Percentiles rank a stretch among this genome's conserved stretches.
These are phyloP conservation scores for Aegilops longissima DNA, from an alignment of 176 grass and related monocot genomes.

Conservation along the genomic window DNA sequence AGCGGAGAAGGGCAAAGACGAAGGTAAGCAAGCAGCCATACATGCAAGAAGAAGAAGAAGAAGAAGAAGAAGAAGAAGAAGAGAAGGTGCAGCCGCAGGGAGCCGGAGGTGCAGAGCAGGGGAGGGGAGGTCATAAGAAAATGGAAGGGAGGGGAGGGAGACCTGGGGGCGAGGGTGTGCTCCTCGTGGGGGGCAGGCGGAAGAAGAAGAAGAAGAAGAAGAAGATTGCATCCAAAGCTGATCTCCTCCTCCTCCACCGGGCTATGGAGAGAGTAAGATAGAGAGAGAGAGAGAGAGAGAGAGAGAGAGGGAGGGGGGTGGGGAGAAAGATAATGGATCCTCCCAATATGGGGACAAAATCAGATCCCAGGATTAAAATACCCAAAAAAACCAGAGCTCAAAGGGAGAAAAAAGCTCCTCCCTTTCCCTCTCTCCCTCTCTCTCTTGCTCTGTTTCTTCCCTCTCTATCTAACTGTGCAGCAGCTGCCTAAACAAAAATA, in stretches of 20 bases:
- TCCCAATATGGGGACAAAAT: slow-evolving; percentile 69
- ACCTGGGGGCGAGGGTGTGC: slow-evolving; percentile 44
- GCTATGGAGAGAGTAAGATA: background rate
- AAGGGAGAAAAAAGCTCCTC: slow-evolving; percentile 2
- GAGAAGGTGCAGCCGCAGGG: background rate
- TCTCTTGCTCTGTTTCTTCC: background rate
- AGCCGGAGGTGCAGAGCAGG: background rate
- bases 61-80: background rate
- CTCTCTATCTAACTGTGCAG: background rate
- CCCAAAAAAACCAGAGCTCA: slow-evolving; percentile 25
- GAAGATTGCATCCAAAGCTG: slow-evolving; percentile 34
- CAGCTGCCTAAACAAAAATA: background rate
- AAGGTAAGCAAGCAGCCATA: background rate
- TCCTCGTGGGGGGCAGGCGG: slow-evolving; percentile 40
- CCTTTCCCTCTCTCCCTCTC: background rate
- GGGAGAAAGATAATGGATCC: slow-evolving; percentile 51
- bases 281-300: background rate
- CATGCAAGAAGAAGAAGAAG: slow-evolving; percentile 7
- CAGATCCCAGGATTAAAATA: slow-evolving; percentile 56
- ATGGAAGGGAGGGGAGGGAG: background rate
- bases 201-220: slow-evolving; percentile 18
- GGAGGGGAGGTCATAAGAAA: slow-evolving; percentile 35
- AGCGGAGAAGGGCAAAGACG: background rate
- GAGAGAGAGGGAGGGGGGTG: background rate
- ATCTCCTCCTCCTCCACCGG: slow-evolving; percentile 19